Conservation (phyloP, 1,284 basidiomycete genomes). For the Ustilago sp. region DNA sequence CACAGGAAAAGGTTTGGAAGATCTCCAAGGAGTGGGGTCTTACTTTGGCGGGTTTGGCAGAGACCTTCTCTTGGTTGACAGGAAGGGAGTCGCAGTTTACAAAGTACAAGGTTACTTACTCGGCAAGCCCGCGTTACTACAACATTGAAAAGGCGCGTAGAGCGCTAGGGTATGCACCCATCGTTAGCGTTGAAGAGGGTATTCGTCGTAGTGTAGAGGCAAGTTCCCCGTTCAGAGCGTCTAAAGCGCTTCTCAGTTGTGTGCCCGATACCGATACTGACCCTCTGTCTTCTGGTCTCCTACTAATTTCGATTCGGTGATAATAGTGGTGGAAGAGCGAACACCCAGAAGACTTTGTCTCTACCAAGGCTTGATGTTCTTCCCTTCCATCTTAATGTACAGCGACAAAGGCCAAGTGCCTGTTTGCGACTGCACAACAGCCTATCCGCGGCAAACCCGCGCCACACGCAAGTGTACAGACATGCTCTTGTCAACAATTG, state of each 20-base stretch:
- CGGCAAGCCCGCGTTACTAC: slow-evolving; percentile 79
- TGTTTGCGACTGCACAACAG: neutral
- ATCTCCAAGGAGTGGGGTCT: slow-evolving; percentile 58
- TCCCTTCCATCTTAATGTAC: neutral
- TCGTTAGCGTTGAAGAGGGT: slow-evolving; percentile 89
- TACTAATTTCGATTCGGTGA: neutral
- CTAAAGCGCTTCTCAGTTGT: neutral
- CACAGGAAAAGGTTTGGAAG: slow-evolving; percentile 51
- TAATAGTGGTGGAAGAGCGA: slow-evolving; percentile 54
- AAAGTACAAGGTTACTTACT: slow-evolving; percentile 82
- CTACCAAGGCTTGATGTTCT: slow-evolving; percentile 25
- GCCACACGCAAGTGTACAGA: neutral
- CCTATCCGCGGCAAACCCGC: neutral
- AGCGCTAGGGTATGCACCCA: slow-evolving; percentile 90
- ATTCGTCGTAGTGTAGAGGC: slow-evolving; percentile 78
- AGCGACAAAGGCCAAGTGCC: too few relatives aligned
- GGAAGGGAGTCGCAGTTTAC: slow-evolving; percentile 91
- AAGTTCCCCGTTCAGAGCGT: slow-evolving; percentile 1
- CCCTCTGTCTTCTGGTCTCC: neutral
- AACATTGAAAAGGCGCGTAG: slow-evolving; percentile 95
- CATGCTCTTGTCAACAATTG: neutral
- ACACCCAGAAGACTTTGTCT: slow-evolving; percentile 45
- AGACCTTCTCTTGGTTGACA: slow-evolving; percentile 80
- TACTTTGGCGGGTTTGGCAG: slow-evolving; percentile 71
- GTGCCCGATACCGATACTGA: neutral